These are phyloP conservation scores for Echria macrotheca DNA, from an alignment of 495 filamentous ascomycete genomes.

Conservation along the genomic window DNA sequence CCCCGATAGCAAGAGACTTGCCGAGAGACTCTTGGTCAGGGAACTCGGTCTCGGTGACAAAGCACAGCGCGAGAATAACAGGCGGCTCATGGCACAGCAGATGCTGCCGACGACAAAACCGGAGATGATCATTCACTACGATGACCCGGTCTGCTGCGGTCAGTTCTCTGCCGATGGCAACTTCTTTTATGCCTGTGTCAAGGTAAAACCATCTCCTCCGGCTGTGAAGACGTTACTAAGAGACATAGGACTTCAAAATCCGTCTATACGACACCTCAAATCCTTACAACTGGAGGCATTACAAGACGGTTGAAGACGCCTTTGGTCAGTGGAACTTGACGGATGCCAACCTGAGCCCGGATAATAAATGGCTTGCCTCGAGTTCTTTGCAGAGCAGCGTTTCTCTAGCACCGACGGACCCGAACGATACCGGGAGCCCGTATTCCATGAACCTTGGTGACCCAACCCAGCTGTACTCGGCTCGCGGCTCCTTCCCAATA, in stretches of 20 bases:
- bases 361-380: slow-evolving; percentile 87
- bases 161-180: slow-evolving; percentile 97
- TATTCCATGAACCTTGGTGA: slow-evolving; percentile 65
- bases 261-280: slow-evolving; percentile 98
- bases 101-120: slow-evolving; percentile 68
- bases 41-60: slow-evolving; percentile 63
- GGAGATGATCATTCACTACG: slow-evolving; percentile 84
- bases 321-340: slow-evolving; percentile 93
- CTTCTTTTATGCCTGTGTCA: slow-evolving; percentile 92
- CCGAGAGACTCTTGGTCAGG: slow-evolving; percentile 66
- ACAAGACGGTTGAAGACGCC: slow-evolving; percentile 84
- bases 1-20: slow-evolving; percentile 50
- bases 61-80: slow-evolving; percentile 48
- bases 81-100: slow-evolving; percentile 53
- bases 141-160: slow-evolving; percentile 82
- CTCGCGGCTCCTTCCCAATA: slow-evolving; percentile 53
- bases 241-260: slow-evolving; percentile 86
- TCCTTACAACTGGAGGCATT: slow-evolving; percentile 91
- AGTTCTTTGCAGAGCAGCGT: slow-evolving; percentile 78
- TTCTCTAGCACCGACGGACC: slow-evolving; percentile 81
- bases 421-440: slow-evolving; percentile 71
- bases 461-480: slow-evolving; percentile 18
- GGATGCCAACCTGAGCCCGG: slow-evolving; percentile 84
- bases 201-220: no score
- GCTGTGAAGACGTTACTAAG: no score